Evolutionary conservation across 805 yeast species (phyloP), one percentile per base, ranked within the genome.

Genomic region (Torulaspora delbrueckii): DNA sequence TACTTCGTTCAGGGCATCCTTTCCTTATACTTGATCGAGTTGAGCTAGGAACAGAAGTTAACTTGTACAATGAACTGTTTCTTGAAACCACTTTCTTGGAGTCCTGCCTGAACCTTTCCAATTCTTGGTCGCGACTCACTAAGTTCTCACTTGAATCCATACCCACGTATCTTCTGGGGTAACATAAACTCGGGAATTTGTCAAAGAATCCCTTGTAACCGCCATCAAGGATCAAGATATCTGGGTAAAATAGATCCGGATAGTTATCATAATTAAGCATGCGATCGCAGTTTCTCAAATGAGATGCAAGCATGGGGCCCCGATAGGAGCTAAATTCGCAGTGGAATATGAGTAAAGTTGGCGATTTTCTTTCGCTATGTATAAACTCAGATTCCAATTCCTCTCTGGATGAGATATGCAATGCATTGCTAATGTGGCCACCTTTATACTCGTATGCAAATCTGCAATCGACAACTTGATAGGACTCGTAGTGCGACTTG

Each of bases 311-410:
- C 39, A 84, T 70, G 4, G 99, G 99, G n/a, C 98, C 96, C 48
- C 99, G 74, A 61, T 84, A 87, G 5, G 95, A 79, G 31, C 95
- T 84, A 63, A 88, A 91, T 67, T 93, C 99, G 68, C 99, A 93
- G 66, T 93, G 97, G 71, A 93, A 91, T 8, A 93, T 74, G 5
- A 91, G 63, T 45, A 93, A 68, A 16, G 72, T 72, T 14, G 64
- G 54, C 14, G 34, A 14, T 22, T 43, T 27, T 40, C 39, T 26
- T 40, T 35, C 50, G 8, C 50, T 51, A 13, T 55, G 55, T 19
- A 75, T 68, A 52, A 89, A 75, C 39, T 65, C 62, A 31, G 73
- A 68, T 57, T 87, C 95, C 35, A 91, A 69, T 40, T 79, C 84
- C 45, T 76, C 77, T 54, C 84, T 82, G 30, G 84, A 76, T 33